Percentiles rank a stretch among this genome's conserved stretches.
Evolutionary conservation across 805 yeast species (phyloP).

Genomic region (Pichia sporocuriosa): DNA sequence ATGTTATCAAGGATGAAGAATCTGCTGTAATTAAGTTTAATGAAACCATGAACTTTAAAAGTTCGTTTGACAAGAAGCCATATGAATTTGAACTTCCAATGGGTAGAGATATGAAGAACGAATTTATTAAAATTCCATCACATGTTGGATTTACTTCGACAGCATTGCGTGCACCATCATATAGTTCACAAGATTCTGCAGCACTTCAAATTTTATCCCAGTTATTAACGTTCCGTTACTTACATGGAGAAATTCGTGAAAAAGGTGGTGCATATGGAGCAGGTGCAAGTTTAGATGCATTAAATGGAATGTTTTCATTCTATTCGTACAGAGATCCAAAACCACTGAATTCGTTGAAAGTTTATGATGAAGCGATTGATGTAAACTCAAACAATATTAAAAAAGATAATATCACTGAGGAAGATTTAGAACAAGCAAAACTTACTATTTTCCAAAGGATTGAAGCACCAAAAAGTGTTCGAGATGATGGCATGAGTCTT

Average conservation of each 20-base stretch:
- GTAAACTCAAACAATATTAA: constrained; percentile 33
- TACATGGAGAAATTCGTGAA: constrained; percentile 88
- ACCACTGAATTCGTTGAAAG: constrained; percentile 58
- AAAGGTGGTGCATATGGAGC: constrained; percentile 99
- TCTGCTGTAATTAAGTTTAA: constrained; percentile 29
- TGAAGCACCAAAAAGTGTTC: constrained; percentile 83
- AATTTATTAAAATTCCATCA: constrained; percentile 65
- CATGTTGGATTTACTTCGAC: constrained; percentile 81
- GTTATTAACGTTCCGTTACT: constrained; percentile 68
- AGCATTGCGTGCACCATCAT: constrained; percentile 59
- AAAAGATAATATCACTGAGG: constrained; percentile 29
- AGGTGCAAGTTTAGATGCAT: constrained; percentile 76
- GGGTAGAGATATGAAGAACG: background rate
- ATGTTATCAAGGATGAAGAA: constrained; percentile 33
- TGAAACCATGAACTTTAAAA: constrained; percentile 9
- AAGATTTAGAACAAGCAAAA: constrained; percentile 83
- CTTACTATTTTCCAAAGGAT: constrained; percentile 83
- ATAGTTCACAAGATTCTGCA: constrained; percentile 71
- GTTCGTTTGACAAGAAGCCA: constrained; percentile 10
- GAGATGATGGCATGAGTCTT: constrained; percentile 63
- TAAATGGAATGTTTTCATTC: constrained; percentile 72
- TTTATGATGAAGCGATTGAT: constrained; percentile 48
- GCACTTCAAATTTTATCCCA: constrained; percentile 77
- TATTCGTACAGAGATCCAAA: constrained; percentile 95
- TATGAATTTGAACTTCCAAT: constrained; percentile 8